Evolutionary conservation across 2,329 filamentous ascomycete genomes (phyloP).

Genomic region (Lecanicillium sp.): DNA sequence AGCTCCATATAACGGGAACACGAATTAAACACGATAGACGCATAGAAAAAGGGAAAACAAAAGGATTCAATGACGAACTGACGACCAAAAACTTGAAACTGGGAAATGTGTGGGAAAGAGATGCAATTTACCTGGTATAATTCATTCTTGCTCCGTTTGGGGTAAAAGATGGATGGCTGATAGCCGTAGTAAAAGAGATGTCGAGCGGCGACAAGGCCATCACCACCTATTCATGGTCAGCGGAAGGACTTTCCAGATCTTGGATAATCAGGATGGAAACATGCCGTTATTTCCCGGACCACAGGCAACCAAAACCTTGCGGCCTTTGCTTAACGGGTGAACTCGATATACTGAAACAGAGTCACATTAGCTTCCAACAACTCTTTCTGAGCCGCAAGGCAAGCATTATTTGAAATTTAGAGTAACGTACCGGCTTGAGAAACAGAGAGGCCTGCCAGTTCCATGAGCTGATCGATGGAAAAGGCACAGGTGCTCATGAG

Average conservation of each 20-base stretch:
- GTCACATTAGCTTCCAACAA: neutral
- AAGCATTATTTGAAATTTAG: no score
- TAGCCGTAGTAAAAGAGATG: constrained; percentile 93
- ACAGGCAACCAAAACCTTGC: constrained; percentile 77
- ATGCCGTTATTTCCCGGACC: constrained; percentile 72
- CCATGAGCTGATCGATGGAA: constrained; percentile 95
- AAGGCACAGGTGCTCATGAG: constrained; percentile 87
- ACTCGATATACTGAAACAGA: constrained; percentile 64
- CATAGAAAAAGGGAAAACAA: neutral
- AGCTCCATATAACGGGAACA: neutral
- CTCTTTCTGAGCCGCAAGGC: no score
- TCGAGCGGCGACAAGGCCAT: constrained; percentile 88
- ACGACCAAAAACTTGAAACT: constrained; percentile 14
- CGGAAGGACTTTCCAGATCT: neutral
- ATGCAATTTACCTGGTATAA: constrained; percentile 64
- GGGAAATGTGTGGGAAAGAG: neutral
- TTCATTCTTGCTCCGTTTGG: constrained; percentile 85
- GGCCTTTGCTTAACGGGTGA: constrained; percentile 67
- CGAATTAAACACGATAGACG: constrained; percentile 5
- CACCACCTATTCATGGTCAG: constrained; percentile 60
- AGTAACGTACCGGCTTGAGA: constrained; percentile 68
- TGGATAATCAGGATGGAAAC: constrained; percentile 12
- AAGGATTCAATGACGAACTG: neutral
- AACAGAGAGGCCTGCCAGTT: constrained; percentile 86
- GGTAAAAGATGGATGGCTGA: constrained; percentile 81